Conservation (phyloP, 225 moss, liverwort and hornwort genomes). For the Pseudoscleropodium purum region DNA sequence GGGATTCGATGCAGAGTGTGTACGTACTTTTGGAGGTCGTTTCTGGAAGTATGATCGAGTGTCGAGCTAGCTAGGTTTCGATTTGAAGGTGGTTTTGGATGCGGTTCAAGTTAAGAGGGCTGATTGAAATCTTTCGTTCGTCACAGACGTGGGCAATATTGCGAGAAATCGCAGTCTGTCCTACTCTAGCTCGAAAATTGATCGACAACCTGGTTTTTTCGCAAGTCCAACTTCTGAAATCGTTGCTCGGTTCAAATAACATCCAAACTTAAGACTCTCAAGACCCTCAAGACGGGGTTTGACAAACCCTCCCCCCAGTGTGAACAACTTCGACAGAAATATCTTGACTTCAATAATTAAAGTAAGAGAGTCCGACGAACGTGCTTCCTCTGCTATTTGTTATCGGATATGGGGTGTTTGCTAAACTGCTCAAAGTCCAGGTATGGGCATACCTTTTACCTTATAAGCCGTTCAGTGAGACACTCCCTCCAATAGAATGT, state of each 20-base stretch:
- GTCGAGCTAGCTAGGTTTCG: neutral
- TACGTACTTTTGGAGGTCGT: neutral
- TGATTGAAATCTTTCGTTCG: neutral
- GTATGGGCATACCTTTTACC: too few relatives aligned
- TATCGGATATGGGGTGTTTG: too few relatives aligned
- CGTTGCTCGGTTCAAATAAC: too few relatives aligned
- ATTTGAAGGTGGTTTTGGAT: neutral
- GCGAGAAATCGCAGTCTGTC: neutral
- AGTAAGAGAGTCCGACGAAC: too few relatives aligned
- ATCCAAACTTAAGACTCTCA: neutral
- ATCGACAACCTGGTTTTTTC: too few relatives aligned
- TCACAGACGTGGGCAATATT: neutral
- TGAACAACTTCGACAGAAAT: neutral
- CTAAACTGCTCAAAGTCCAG: too few relatives aligned
- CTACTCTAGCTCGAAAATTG: too few relatives aligned
- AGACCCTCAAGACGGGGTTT: neutral
- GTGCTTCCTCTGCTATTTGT: too few relatives aligned
- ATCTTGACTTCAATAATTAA: neutral
- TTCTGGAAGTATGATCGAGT: neutral
- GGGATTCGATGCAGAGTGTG: neutral
- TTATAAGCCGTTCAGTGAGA: too few relatives aligned
- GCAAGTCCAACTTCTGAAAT: too few relatives aligned
- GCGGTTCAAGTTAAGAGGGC: neutral
- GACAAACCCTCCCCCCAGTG: neutral
- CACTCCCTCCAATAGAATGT: too few relatives aligned